These are phyloP conservation scores for Gossypium trilobum DNA, from an alignment of 441 rosid genomes.

Conservation along the genomic window DNA sequence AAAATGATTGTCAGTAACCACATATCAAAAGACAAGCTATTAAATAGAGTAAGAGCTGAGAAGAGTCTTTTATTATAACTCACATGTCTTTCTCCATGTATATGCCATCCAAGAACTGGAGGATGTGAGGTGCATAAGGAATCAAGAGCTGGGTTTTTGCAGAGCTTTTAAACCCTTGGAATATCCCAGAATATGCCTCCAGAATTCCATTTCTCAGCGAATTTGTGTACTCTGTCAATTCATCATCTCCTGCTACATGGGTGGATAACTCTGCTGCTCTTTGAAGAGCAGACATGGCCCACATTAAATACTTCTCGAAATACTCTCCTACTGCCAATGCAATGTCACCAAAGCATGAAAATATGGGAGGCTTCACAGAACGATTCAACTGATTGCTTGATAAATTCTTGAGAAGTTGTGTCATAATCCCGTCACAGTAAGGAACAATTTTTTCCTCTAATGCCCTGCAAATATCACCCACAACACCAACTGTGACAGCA, in stretches of 20 bases:
- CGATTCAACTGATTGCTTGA: constrained; percentile 70
- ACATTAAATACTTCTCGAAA: constrained; percentile 57
- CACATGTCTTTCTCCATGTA: constrained; percentile 71
- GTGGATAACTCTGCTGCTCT: constrained; percentile 64
- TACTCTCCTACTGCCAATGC: constrained; percentile 60
- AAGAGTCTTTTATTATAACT: constrained; percentile 14
- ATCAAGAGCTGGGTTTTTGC: constrained; percentile 59
- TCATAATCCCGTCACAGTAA: constrained; percentile 68
- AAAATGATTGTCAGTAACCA: background rate
- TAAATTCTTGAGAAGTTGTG: constrained; percentile 64
- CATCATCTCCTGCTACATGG: constrained; percentile 55
- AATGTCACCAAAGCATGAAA: constrained; percentile 67
- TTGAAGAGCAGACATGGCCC: constrained; percentile 69
- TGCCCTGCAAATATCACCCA: constrained; percentile 63
- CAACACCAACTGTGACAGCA: constrained; percentile 67
- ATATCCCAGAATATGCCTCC: constrained; percentile 67
- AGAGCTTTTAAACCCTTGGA: constrained; percentile 64
- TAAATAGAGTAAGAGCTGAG: background rate
- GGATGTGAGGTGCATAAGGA: constrained; percentile 53
- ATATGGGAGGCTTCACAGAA: constrained; percentile 67
- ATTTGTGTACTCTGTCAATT: constrained; percentile 58
- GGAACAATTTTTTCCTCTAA: constrained; percentile 54
- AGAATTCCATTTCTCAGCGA: constrained; percentile 62
- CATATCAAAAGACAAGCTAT: background rate
- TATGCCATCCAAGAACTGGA: constrained; percentile 61